A percentile compares a stretch with the other conserved stretches of the same genome.
Evolutionary conservation across 495 filamentous ascomycete genomes (phyloP).

Genomic region (Glonium stellatum): DNA sequence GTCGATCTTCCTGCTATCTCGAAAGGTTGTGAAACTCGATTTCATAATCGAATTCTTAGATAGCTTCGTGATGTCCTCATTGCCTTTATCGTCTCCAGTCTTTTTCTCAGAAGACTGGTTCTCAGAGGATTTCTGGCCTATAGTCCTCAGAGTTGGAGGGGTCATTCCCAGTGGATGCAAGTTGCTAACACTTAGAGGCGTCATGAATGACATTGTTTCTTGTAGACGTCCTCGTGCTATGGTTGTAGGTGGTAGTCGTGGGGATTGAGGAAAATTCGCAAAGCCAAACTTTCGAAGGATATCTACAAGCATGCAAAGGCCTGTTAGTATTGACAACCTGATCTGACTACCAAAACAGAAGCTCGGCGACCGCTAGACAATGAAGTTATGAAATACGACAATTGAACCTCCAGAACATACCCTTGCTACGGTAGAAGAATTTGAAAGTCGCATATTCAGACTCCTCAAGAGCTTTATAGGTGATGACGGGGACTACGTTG

Average conservation of each 20-base stretch:
- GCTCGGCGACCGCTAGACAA: too few species aligned
- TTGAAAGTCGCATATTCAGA: neutral
- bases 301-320: neutral
- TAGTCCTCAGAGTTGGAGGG: neutral
- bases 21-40: neutral
- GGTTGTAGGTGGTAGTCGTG: neutral
- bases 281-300: neutral
- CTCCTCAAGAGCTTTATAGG: neutral
- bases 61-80: too few species aligned
- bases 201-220: neutral
- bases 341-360: neutral
- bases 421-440: neutral
- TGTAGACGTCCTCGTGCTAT: neutral
- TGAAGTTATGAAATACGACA: too few species aligned
- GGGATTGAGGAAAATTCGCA: neutral
- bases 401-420: neutral
- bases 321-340: neutral
- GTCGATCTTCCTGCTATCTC: neutral
- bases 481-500: neutral
- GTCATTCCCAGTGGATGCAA: neutral
- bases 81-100: too few species aligned
- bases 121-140: neutral
- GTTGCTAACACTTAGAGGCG: neutral
- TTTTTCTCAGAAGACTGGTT: neutral
- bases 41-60: neutral